phyloP scores from a whole-genome alignment of 495 filamentous ascomycete genomes.

The Aspergillus kassunensis region DNA sequence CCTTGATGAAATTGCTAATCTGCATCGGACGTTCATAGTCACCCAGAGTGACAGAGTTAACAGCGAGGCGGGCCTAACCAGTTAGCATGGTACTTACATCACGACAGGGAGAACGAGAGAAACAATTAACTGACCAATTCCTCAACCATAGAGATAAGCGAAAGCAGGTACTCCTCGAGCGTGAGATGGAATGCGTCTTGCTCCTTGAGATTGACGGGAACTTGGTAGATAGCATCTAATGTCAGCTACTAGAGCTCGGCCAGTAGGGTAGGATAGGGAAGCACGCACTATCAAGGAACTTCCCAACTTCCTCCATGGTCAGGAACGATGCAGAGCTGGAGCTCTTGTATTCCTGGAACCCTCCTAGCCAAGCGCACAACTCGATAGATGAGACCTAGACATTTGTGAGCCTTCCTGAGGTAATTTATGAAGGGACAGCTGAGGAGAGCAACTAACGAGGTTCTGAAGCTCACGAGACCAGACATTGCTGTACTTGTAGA shows the following conservation, averaged over 20 bases:
- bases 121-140: conserved; percentile 60
- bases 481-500: conserved; percentile 89
- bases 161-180: conserved; percentile 93
- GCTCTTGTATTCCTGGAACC: conserved; percentile 45
- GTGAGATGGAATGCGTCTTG: conserved; percentile 89
- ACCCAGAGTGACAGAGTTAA: conserved; percentile 91
- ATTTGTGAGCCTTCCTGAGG: neutral
- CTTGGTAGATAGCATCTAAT: conserved; percentile 51
- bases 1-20: conserved; percentile 91
- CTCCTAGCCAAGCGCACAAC: conserved; percentile 74
- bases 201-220: conserved; percentile 93
- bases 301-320: conserved; percentile 83
- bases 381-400: conserved; percentile 61
- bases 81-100: too few species aligned
- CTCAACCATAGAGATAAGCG: conserved; percentile 79
- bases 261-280: neutral
- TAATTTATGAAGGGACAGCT: neutral
- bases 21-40: conserved; percentile 78
- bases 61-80: conserved; percentile 71
- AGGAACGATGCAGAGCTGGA: conserved; percentile 52
- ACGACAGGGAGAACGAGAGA: neutral
- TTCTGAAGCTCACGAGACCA: conserved; percentile 88
- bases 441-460: conserved; percentile 51
- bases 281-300: conserved; percentile 63
- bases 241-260: neutral